Base-by-base conservation (phyloP, 75 land plant genomes). In the Ceratopteris richardii region DNA sequence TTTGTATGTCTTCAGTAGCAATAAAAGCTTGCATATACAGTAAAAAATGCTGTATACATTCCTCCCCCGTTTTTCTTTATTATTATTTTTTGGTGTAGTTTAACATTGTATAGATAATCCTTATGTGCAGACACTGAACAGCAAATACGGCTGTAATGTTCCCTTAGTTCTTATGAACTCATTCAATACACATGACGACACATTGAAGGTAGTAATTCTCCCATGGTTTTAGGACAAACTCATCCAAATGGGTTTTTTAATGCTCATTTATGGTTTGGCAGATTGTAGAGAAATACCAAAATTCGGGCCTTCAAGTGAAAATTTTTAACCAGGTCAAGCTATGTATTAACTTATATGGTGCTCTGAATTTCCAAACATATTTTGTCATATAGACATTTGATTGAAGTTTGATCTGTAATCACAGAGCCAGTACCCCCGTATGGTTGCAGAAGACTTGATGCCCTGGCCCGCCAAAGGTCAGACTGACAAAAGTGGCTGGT, bases 121-220 rank as follows among this genome's bases (percentile, higher is more conserved):
- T 44, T 58, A 52, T 46, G 17, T 68, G 29, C 60, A 95, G 99
- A 60, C 69, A 51, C 79, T 95, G 39, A 95, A 95, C 60, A 51
- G 67, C 70, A 84, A 77, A 52, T 95, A 86, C 60, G 80, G 74
- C 7, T 77, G 83, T 72, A 79, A 57, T 54, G 99, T 95, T 14
- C 99, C 99, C 0, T 65, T 95, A 58, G 82, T 95, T 29, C 68
- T 95, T 16, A 81, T 95, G 91, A 95, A 95, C 63, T 95, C 99
- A 29, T 95, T 95, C 77, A 95, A 95, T 71, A 95, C 99, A 23
- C 96, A 95, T 67, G 99, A 95, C 47, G 99, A 95, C 57, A 95
- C 99, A 37, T 47, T 65, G 26, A 72, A 95, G 99, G 99, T 86
- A 24, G 58, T 9, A 22, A 2, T 46, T 46, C 17, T 5, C 9